Base-by-base conservation (phyloP, 495 filamentous ascomycete species). In the Eremomyces bilateralis region DNA sequence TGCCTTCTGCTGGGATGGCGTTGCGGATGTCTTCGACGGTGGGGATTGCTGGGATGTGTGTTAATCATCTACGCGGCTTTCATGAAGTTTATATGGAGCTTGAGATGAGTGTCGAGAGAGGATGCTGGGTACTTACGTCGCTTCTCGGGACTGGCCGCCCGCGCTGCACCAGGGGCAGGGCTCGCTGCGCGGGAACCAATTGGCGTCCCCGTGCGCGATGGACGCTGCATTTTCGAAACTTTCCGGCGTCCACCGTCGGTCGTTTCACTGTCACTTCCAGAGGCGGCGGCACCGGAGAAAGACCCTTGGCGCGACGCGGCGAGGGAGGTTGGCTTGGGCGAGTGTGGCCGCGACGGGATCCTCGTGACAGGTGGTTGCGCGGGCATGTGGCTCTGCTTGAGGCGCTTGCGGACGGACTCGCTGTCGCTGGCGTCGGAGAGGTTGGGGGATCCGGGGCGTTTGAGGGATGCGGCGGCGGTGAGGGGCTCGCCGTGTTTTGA, bases 361-460 rank as follows among this genome's bases (percentile, higher is more conserved):
- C 52, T 51, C 31, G 44, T 54, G 20, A 33, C 55, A 61, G 17
- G 65, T 68, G 22, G 67, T 62, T 5, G 60, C 65, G 29, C 15
- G n/a, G 34, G 3, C 15, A 15, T 27, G 39, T 70, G 63, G 36
- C 69, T 70, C 49, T 72, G 80, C 58, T 88, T 91, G 25, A 66
- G 61, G 65, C 91, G 93, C 61, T 92, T 91, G 28, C 79, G 78
- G 16, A 71, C 67, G 1, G 76, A 77, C 48, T 97, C 88, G 40
- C 77, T 84, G 32, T 82, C 90, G 56, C 80, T 90, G 13, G 79
- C 76, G 47, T 94, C 76, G 10, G 88, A 94, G 15, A 73, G 63
- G 43, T 80, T 73, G 4, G 84, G 81, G 20, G 85, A 93, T 20
- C 85, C 84, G 15, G 75, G 61, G 13, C 88, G 73, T 56, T 94